Evolutionary conservation across 495 filamentous ascomycete genomes (phyloP).

Genomic region (Platismatia glauca): DNA sequence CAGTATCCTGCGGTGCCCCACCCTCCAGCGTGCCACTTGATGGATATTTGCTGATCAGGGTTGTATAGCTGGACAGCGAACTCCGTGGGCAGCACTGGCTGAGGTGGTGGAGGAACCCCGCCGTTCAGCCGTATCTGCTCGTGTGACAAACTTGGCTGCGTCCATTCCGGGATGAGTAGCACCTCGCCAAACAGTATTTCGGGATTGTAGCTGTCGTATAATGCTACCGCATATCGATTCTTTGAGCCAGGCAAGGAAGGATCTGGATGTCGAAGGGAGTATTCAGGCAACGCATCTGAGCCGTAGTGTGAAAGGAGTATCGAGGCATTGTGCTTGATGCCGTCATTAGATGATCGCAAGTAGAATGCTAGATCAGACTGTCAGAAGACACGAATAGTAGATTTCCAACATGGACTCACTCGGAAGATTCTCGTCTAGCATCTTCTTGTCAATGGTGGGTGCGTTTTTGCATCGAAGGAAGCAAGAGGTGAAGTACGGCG

Average conservation of each 20-base stretch:
- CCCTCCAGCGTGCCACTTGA: constrained; percentile 60
- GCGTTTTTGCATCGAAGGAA: not conserved
- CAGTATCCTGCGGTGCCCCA: constrained; percentile 74
- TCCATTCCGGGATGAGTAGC: constrained; percentile 73
- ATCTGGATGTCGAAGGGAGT: constrained; percentile 66
- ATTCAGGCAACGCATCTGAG: constrained; percentile 67
- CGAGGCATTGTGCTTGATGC: constrained; percentile 45
- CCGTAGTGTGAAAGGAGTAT: constrained; percentile 73
- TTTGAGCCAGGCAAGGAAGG: constrained; percentile 56
- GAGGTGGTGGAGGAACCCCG: constrained; percentile 57
- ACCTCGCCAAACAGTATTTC: constrained; percentile 83
- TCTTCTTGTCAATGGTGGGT: constrained; percentile 26
- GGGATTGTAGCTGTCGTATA: constrained; percentile 73
- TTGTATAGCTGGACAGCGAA: constrained; percentile 89
- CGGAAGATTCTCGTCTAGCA: constrained; percentile 94
- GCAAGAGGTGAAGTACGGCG: not conserved
- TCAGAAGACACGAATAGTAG: constrained; percentile 33
- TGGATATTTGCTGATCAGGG: constrained; percentile 71
- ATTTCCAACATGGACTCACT: constrained; percentile 40
- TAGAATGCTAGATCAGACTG: constrained; percentile 49
- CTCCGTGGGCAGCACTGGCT: constrained; percentile 65
- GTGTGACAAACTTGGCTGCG: constrained; percentile 66
- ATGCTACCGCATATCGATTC: constrained; percentile 77
- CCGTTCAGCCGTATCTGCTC: constrained; percentile 71
- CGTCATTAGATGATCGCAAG: constrained; percentile 40